Evolutionary conservation across 495 filamentous ascomycete genomes (phyloP).

Genomic region (Podospora conica): DNA sequence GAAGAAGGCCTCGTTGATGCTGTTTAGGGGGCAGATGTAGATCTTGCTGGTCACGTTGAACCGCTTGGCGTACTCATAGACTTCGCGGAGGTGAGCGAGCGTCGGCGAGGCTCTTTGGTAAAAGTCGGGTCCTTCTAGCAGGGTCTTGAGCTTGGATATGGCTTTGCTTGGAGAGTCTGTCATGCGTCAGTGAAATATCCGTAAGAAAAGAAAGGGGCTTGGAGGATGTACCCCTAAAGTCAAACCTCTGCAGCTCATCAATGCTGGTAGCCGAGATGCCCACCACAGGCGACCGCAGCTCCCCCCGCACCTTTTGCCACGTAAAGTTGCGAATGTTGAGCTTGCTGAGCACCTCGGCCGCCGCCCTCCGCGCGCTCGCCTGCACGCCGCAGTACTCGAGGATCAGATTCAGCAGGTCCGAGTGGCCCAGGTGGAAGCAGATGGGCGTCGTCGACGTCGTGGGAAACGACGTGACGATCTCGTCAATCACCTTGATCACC

Average conservation of each 20-base stretch:
- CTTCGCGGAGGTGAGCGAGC: slow-evolving; percentile 69
- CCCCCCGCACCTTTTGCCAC: slow-evolving; percentile 78
- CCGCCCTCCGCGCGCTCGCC: slow-evolving; percentile 55
- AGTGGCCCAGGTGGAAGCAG: slow-evolving; percentile 92
- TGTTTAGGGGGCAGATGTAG: slow-evolving; percentile 79
- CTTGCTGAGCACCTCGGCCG: slow-evolving; percentile 81
- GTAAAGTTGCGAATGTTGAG: slow-evolving; percentile 77
- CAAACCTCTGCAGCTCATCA: slow-evolving; percentile 84
- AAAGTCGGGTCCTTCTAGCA: slow-evolving; percentile 66
- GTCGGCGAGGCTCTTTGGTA: slow-evolving; percentile 62
- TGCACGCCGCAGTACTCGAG: slow-evolving; percentile 84
- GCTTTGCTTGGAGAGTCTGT: slow-evolving; percentile 66
- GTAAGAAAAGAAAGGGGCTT: not conserved
- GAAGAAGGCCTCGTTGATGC: slow-evolving; percentile 91
- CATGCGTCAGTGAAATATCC: not conserved
- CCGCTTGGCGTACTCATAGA: slow-evolving; percentile 67
- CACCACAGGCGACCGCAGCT: slow-evolving; percentile 71
- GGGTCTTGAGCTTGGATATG: slow-evolving; percentile 59
- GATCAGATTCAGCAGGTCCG: slow-evolving; percentile 72
- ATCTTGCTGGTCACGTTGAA: slow-evolving; percentile 71
- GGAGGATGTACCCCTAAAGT: slow-evolving; percentile 66
- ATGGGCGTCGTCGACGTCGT: slow-evolving; percentile 62
- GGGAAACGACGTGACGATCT: slow-evolving; percentile 79
- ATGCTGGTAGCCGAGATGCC: slow-evolving; percentile 83
- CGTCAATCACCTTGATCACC: slow-evolving; percentile 88